A percentile compares a stretch with the other conserved stretches of the same genome.
These are phyloP conservation scores for Trichoderma sp. DNA, from an alignment of 2,329 filamentous ascomycete genomes.

Conservation along the genomic window DNA sequence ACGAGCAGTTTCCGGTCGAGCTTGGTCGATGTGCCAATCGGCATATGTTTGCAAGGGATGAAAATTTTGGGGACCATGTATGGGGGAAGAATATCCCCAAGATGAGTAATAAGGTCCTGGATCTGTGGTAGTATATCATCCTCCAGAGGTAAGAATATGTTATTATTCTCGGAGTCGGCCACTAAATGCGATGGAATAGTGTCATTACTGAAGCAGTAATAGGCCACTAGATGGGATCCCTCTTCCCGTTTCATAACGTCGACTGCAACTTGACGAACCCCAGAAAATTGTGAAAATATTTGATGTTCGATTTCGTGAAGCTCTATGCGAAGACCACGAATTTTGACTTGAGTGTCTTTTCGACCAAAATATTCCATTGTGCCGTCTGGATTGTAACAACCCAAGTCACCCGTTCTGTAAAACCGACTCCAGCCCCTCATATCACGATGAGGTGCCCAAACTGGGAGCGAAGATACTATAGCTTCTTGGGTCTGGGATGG, in stretches of 20 bases:
- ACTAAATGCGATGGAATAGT: not conserved
- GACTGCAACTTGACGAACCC: not conserved
- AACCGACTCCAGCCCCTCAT: slow-evolving; percentile 22
- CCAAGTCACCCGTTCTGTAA: slow-evolving; percentile 52
- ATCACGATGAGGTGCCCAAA: slow-evolving; percentile 31
- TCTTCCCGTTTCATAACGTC: not conserved
- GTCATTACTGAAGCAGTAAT: not conserved
- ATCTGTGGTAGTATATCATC: not conserved
- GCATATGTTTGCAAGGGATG: not conserved
- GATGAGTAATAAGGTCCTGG: not conserved
- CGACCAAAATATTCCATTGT: not conserved
- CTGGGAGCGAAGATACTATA: slow-evolving; percentile 26
- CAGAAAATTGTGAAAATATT: not conserved
- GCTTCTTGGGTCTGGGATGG: not conserved
- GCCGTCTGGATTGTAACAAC: slow-evolving; percentile 36
- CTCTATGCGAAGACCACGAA: slow-evolving; percentile 8
- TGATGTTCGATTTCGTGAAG: slow-evolving; percentile 10
- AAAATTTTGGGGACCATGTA: slow-evolving; percentile 1
- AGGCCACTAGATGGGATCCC: not conserved
- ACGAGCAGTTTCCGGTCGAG: not conserved
- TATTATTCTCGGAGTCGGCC: too few species aligned
- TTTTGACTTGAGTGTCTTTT: slow-evolving; percentile 9
- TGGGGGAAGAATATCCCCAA: not conserved
- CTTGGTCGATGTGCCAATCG: not conserved
- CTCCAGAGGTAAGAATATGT: not conserved